Evolutionary conservation across 148 eudicot species (phyloP).

Genomic region (Rhododendron simsii): DNA sequence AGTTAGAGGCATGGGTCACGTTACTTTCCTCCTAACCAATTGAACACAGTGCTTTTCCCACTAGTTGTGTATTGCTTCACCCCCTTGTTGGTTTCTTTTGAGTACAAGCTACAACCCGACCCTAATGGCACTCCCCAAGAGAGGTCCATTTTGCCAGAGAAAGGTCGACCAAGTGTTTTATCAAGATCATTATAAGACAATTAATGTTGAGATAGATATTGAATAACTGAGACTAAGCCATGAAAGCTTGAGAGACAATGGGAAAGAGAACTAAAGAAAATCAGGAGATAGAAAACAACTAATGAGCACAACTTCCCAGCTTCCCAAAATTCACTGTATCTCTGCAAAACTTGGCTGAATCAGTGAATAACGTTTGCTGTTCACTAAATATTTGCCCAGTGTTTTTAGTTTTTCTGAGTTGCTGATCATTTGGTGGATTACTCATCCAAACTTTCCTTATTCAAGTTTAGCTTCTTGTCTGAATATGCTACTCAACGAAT

Average conservation of each 20-base stretch:
- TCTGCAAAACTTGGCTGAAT: neutral
- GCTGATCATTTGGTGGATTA: neutral
- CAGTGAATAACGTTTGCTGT: neutral
- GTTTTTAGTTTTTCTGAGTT: neutral
- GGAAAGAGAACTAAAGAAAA: too few species aligned
- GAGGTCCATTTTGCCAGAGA: neutral
- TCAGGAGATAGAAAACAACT: too few species aligned
- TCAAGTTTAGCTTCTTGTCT: neutral
- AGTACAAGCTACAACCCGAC: neutral
- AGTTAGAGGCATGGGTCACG: too few species aligned
- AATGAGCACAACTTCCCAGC: neutral
- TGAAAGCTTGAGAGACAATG: too few species aligned
- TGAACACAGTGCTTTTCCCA: too few species aligned
- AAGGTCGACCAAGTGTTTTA: neutral
- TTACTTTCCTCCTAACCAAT: too few species aligned
- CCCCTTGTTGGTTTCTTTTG: neutral
- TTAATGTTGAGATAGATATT: neutral
- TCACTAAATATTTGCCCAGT: neutral
- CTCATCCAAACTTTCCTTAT: neutral
- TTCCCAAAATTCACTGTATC: neutral
- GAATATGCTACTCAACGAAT: neutral
- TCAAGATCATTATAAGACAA: neutral
- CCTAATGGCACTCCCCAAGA: neutral
- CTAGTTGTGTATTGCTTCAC: neutral
- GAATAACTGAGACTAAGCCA: too few species aligned